A percentile compares a stretch with the other conserved stretches of the same genome.
Evolutionary conservation across 257 asterid species (phyloP).

Genomic region (Scutellaria baicalensis): DNA sequence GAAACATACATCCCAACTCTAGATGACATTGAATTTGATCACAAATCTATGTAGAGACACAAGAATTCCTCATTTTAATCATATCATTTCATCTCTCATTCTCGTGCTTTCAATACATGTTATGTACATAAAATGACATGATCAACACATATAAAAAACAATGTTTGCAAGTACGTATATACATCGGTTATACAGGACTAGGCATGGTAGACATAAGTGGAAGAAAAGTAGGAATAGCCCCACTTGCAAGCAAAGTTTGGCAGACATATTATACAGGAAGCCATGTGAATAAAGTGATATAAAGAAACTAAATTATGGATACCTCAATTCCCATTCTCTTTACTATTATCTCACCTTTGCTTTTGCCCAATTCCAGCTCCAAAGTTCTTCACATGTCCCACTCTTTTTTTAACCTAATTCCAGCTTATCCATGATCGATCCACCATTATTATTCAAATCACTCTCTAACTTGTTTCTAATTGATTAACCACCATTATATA

Average conservation of each 20-base stretch:
- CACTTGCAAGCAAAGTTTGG: constrained; percentile 35
- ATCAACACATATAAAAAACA: too few relatives aligned
- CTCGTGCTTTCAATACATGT: too few relatives aligned
- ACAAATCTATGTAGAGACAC: too few relatives aligned
- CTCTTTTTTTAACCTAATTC: background rate
- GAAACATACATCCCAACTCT: background rate
- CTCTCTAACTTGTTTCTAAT: background rate
- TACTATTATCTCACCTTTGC: constrained; percentile 28
- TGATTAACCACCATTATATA: constrained; percentile 10
- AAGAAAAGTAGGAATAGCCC: constrained; percentile 18
- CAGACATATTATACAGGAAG: constrained; percentile 24
- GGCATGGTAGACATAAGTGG: background rate
- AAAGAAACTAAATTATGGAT: constrained; percentile 18
- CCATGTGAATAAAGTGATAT: constrained; percentile 39
- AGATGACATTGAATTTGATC: too few relatives aligned
- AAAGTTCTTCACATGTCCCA: constrained; percentile 21
- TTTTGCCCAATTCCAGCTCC: constrained; percentile 40
- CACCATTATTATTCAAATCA: background rate
- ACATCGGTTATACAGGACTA: background rate
- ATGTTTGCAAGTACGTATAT: too few relatives aligned
- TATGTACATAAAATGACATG: too few relatives aligned
- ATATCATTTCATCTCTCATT: too few relatives aligned
- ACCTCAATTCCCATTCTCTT: constrained; percentile 15
- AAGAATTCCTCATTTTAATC: too few relatives aligned
- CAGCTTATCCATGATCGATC: constrained; percentile 10